Evolutionary conservation across 495 filamentous ascomycete genomes (phyloP), one percentile per base, ranked within the genome.

Genomic region (Aspergillus funiculosus): DNA sequence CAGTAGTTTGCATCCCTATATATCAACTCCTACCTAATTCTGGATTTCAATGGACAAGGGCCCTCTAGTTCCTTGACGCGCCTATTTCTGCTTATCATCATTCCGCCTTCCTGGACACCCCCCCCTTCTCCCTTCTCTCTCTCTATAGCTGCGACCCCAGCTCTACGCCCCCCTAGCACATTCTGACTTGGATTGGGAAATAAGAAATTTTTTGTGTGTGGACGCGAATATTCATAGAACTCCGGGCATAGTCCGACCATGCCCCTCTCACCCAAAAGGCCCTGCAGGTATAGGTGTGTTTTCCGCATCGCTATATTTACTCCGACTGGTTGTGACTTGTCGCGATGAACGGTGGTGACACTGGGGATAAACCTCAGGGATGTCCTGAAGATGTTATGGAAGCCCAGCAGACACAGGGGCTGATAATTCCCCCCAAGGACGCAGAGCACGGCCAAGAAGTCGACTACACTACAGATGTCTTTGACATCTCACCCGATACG

Each of bases 401-500:
- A 15, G 19, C 30, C 11, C 35, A 26, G 15, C 30, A 39, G 22
- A 7, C 14, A n/a, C 24, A 24, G 26, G 50, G 20, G 39, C 24
- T 24, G 24, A 10, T 18, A 22, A 13, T 24, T 25, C 18, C 17
- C 20, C 27, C 27, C 7, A 18, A 43, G 4, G 20, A 22, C 25
- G 25, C 27, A 10, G 27, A 19, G 10, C 2, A 38, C n/a, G 29
- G 46, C 13, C 13, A 35, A 22, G 29, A 18, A 21, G 39, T 40
- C 18, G 39, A 54, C 41, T 38, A 14, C 2, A 50, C 40, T 10
- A 34, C 46, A 18, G 83, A 88, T 56, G 77, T 95, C 42, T 86
- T 86, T 64, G 77, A 78, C 17, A 72, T 98, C 27, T 63, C 78
- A 0, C 81, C 89, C 1, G 72, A 80, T 20, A 78, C 78, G 0